These are phyloP conservation scores for Penicillium pulvis DNA, from an alignment of 495 filamentous ascomycete genomes.

Conservation along the genomic window DNA sequence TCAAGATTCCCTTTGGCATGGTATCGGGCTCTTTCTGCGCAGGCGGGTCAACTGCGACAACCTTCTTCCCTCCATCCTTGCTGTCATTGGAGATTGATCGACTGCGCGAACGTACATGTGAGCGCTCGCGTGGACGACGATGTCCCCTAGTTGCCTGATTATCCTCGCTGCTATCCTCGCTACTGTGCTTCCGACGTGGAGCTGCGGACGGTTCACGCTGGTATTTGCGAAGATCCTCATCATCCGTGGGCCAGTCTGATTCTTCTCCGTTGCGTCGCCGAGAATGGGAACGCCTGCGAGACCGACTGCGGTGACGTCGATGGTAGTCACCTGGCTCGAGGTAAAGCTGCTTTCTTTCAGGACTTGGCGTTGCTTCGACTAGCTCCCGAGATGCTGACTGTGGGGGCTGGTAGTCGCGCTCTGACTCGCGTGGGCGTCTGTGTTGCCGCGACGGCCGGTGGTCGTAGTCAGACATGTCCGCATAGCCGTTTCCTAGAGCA, in stretches of 20 bases:
- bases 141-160: conserved; percentile 13
- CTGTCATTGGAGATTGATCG: conserved; percentile 12
- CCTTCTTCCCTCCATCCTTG: conserved; percentile 31
- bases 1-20: conserved; percentile 70
- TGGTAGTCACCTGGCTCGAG: conserved; percentile 21
- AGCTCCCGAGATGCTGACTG: conserved; percentile 20
- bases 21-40: conserved; percentile 38
- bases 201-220: conserved; percentile 33
- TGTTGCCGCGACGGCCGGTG: conserved; percentile 20
- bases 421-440: conserved; percentile 13
- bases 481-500: conserved; percentile 40
- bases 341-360: conserved; percentile 24
- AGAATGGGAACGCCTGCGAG: conserved; percentile 36
- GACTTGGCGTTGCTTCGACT: conserved; percentile 3
- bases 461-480: conserved; percentile 41
- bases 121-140: conserved; percentile 22
- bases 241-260: conserved; percentile 36
- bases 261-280: conserved; percentile 32
- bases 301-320: conserved; percentile 28
- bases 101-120: conserved; percentile 24
- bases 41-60: conserved; percentile 33
- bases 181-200: conserved; percentile 29
- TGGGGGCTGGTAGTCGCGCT: conserved; percentile 18
- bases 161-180: conserved; percentile 25
- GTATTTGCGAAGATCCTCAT: conserved; percentile 43